Conservation (phyloP, 2,329 filamentous ascomycete species). For the Colletotrichum acutatum region DNA sequence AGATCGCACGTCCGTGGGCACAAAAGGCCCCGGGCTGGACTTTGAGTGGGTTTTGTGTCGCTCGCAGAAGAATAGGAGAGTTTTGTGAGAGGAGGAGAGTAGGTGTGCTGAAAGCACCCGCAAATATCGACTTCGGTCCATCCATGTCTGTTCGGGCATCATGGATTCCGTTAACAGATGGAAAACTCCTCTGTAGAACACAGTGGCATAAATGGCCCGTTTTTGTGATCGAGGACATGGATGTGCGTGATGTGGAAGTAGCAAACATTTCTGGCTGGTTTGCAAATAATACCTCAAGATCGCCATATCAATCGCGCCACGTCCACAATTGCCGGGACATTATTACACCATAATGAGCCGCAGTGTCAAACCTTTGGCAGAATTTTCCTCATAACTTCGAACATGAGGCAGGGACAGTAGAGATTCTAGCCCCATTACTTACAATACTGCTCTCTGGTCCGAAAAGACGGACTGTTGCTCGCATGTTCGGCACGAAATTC, state of each 20-base stretch:
- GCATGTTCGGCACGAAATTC: not conserved
- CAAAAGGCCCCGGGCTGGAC: no score
- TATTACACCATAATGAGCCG: not conserved
- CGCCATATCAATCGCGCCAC: not conserved
- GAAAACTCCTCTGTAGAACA: no score
- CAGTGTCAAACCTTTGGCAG: not conserved
- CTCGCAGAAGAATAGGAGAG: no score
- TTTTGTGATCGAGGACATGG: not conserved
- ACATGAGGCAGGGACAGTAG: not conserved
- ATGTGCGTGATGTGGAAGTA: not conserved
- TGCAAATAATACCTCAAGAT: not conserved
- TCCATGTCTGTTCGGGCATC: no score
- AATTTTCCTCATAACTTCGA: not conserved
- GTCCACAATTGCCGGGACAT: not conserved
- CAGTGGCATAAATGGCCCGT: not conserved
- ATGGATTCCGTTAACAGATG: no score
- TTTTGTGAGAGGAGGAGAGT: no score
- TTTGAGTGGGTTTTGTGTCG: no score
- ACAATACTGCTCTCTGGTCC: not conserved
- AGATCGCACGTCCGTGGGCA: no score
- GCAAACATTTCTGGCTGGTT: not conserved
- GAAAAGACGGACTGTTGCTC: not conserved
- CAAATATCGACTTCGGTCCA: no score
- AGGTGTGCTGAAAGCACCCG: no score
- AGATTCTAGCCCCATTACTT: not conserved